Evolutionary conservation across 192 early-diverging fungal species (phyloP), one percentile per base, ranked within the genome.

Genomic region (Tieghemiomyces parasiticus): DNA sequence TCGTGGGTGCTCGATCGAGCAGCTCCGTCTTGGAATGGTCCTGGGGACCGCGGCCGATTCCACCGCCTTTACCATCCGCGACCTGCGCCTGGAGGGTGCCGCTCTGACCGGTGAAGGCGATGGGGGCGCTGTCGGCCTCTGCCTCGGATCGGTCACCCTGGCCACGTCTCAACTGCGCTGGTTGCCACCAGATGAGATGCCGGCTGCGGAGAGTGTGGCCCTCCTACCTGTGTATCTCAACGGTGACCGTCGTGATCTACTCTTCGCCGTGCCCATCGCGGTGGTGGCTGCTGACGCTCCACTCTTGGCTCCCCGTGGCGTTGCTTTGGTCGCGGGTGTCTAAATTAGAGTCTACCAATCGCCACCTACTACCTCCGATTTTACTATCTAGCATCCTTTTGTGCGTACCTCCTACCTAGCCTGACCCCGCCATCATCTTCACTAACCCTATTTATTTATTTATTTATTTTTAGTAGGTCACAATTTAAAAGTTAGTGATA

Each of bases 1-100:
- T 26, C 61, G 78, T 20, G 62, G 71, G 20, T 88, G 82, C 77
- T 93, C 91, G 46, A 64, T 95, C 42, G 92, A 95, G 68, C 83
- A 92, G 65, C 73, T 94, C 20, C 64, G 63, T 26, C 62, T 93
- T 19, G 65, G 73, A 42, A 50, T 83, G 22, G 66, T 63, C n/a
- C 58, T 80, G 4, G 60, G 60, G 25, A 46, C 38, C 22, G 4
- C 35, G 2, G 63, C 69, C 47, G 67, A 45, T 42, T 28, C 6
- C 19, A 49, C 52, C 10, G 49, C 52, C 45, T 68, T 73, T 58
- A 65, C 63, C 0, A 58, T 69, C 0, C 61, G 62, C 38, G 76
- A 73, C 20, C 51, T 79, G 49, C 58, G 60, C 16, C 52, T 81
- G 20, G 76, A 81, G 66, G 81, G 81, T 34, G 82, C 73, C 4